Evolutionary conservation across 495 filamentous ascomycete genomes (phyloP), one percentile per base, ranked within the genome.

Genomic region (Xanthoparmelia taractica): DNA sequence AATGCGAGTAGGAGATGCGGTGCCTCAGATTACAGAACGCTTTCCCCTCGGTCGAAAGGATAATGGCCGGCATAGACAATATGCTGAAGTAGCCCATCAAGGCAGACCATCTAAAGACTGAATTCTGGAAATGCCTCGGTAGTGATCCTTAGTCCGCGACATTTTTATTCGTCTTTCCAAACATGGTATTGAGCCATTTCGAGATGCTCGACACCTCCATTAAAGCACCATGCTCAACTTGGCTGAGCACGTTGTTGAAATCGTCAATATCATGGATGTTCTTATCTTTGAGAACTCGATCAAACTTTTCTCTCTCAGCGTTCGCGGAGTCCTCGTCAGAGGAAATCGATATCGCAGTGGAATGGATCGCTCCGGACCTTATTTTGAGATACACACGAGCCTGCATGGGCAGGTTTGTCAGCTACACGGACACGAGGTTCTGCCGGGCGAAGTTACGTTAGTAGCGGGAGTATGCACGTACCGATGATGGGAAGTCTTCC

Each of bases 281-380:
- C 41, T 73, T 74, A 18, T 71, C 73, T 15, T 75, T 75, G 40
- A 82, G 59, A 25, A 47, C 60, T 4, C n/a, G 20, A 54, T 64
- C 37, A 48, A 68, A 48, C 15, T 63, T 71, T 31, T 27, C 63
- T 10, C 71, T 72, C 68, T 82, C 77, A 18, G 73, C 69, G 27
- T 69, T 69, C 23, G 77, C 77, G 10, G 64, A 56, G 1, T 59
- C 63, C 34, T 69, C 36, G 47, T 81, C 71, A 1, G 67, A 47
- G 12, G 79, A 77, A 20, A 75, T 65, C 4, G 78, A 78, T 38
- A 82, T 77, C 27, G 72, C 69, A 61, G 75, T 78, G 63, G 78
- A 76, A 36, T 45, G 38, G 23, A 72, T 68, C 27, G 59, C 37
- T 29, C 70, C 67, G 18, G 50, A 58, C 23, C 58, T 63, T 23